Percentiles rank a stretch among this genome's conserved stretches.
These are phyloP conservation scores for Leishmania turanica DNA, from an alignment of 208 protist genomes.

Conservation along the genomic window DNA sequence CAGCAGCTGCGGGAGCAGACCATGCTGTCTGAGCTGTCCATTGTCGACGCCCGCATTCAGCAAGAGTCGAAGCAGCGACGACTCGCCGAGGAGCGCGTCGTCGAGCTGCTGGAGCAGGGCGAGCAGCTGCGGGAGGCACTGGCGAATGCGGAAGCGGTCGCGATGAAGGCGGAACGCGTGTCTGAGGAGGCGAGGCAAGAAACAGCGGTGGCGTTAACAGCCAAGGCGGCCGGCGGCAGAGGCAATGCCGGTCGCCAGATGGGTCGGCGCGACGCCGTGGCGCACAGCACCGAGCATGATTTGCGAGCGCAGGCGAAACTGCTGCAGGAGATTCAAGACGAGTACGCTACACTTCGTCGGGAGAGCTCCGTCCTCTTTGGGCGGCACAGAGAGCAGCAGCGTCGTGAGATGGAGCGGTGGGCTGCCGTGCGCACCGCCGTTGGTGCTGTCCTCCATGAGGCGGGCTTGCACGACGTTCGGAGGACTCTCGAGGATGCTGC, in stretches of 20 bases:
- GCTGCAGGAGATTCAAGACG: conserved; percentile 3
- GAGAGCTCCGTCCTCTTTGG: neutral
- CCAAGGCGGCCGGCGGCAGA: neutral
- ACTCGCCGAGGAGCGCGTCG: conserved; percentile 6
- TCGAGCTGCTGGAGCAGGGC: conserved; percentile 6
- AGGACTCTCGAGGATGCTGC: neutral
- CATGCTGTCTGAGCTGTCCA: conserved; percentile 15
- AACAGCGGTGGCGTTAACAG: neutral
- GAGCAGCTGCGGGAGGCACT: conserved; percentile 1
- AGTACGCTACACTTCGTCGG: conserved; percentile 2
- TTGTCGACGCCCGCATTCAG: conserved; percentile 11
- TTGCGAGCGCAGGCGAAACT: neutral
- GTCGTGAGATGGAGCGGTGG: conserved; percentile 2
- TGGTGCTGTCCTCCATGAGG: neutral
- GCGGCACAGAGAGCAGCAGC: neutral
- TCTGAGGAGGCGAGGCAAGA: neutral
- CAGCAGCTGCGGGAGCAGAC: conserved; percentile 27
- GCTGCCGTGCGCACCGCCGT: conserved; percentile 2
- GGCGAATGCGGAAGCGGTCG: neutral
- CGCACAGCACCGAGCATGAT: neutral
- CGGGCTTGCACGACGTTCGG: neutral
- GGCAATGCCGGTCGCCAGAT: no score
- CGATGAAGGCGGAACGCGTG: neutral
- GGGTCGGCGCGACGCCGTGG: neutral
- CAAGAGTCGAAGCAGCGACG: conserved; percentile 13